Percentiles rank a stretch among this genome's conserved stretches.
phyloP scores from a whole-genome alignment of 768 basidiomycete genomes.

The Tremella yokohamensis region DNA sequence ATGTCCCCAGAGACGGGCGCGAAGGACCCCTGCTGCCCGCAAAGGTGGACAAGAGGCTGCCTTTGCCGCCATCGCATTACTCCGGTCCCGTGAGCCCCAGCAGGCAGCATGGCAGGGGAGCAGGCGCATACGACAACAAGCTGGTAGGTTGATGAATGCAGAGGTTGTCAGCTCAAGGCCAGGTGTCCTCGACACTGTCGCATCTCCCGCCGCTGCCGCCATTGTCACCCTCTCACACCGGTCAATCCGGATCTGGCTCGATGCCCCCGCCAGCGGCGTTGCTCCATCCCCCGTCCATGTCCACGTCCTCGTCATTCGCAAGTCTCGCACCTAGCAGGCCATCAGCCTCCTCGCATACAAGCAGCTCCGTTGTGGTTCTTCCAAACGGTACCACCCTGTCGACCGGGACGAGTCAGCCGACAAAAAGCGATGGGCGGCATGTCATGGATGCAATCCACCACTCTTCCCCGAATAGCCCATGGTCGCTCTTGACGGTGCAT shows the following conservation, averaged over 20 bases:
- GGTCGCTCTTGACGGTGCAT: slow-evolving; percentile 78
- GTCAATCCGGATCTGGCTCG: slow-evolving; percentile 4
- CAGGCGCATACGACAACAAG: slow-evolving; percentile 47
- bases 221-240: slow-evolving; percentile 32
- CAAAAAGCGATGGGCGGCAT: slow-evolving; percentile 13
- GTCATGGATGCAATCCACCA: slow-evolving; percentile 36
- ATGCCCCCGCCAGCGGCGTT: slow-evolving; percentile 6
- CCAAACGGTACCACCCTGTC: slow-evolving; percentile 32
- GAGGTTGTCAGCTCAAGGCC: not conserved
- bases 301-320: slow-evolving; percentile 1
- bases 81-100: slow-evolving; percentile 13
- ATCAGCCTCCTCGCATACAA: slow-evolving; percentile 11
- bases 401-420: slow-evolving; percentile 3
- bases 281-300: slow-evolving; percentile 7
- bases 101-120: slow-evolving; percentile 9
- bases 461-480: slow-evolving; percentile 57
- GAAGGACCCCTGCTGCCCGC: slow-evolving; percentile 18
- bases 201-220: slow-evolving; percentile 41
- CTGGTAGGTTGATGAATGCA: slow-evolving; percentile 31
- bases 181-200: slow-evolving; percentile 44
- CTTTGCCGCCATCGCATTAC: slow-evolving; percentile 10
- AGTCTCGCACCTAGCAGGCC: not conserved
- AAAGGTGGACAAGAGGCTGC: slow-evolving; percentile 18
- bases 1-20: not conserved
- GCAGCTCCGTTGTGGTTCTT: slow-evolving; percentile 25